Evolutionary conservation across 148 eudicot species (phyloP), one percentile per base, ranked within the genome.

Genomic region (Beta vulgaris): DNA sequence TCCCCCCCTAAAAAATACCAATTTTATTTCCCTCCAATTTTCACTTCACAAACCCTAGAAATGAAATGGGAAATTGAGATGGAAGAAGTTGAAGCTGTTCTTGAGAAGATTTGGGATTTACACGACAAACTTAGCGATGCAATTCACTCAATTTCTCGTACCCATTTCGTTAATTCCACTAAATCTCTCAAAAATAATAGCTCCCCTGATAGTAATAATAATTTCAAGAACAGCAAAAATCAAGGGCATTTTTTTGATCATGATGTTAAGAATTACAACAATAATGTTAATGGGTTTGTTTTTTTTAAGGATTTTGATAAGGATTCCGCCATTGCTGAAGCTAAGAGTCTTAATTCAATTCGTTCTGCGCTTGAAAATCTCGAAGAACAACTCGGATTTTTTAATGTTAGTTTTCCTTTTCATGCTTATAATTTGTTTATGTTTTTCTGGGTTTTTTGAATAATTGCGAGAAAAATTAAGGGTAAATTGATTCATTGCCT

Each of bases 51-150:
- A 49, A 8, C 21, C 75, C 69, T 2, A 32, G 4, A 32, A 43
- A 87, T 86, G 87, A 84, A 81, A 80, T 80, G 87, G 83, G 88
- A 85, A 46, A 88, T 89, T 85, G 97, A 93, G 71, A 75, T 82
- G 14, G 86, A 86, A 46, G 97, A 89, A 71, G 82, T 90, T 37
- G 97, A 94, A 73, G 83, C 87, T 6, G 87, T 88, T 4, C 82
- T 94, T 1, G 97, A 91, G 73, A 91, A 91, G 71, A 87, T 91
- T 7, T 94, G 98, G 98, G 97, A 94, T 71, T 63, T 92, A 15
- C 98, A 92, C 81, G 98, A 92, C 82, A 92, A 90, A 76, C 91
- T 94, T 60, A 94, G 98, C 81, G 98, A 94, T 76, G 95, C 95
- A 26, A 94, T 94, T 69, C 98, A 84, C 84, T 83, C 97, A 0